Evolutionary conservation across 2,329 filamentous ascomycete genomes (phyloP).

Genomic region (Aspergillus sp.): DNA sequence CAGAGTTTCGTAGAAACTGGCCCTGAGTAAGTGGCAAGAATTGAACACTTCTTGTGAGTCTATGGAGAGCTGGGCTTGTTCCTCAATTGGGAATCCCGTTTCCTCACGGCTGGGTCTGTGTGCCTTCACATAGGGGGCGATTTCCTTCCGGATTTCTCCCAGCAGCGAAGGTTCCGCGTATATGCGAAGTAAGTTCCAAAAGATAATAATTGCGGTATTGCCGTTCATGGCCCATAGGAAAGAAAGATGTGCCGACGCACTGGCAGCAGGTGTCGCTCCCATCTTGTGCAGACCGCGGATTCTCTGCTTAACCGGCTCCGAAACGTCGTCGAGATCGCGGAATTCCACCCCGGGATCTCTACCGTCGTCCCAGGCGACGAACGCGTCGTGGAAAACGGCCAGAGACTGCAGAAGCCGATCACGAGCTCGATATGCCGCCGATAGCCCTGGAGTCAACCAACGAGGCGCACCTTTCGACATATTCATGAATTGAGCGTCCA

Average conservation of each 20-base stretch:
- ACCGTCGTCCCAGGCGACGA: slow-evolving; percentile 36
- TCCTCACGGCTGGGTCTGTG: slow-evolving; percentile 27
- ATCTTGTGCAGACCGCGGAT: slow-evolving; percentile 33
- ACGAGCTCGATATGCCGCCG: slow-evolving; percentile 41
- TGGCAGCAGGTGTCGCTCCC: slow-evolving; percentile 29
- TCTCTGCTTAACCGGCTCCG: slow-evolving; percentile 37
- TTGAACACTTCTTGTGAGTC: slow-evolving; percentile 33
- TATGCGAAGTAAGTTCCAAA: slow-evolving; percentile 45
- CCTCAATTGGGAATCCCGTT: slow-evolving; percentile 36
- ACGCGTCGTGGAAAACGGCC: slow-evolving; percentile 35
- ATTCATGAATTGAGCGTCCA: slow-evolving; percentile 48
- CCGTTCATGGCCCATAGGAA: slow-evolving; percentile 49
- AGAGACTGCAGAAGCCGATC: slow-evolving; percentile 35
- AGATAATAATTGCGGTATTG: slow-evolving; percentile 45
- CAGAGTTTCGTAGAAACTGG: slow-evolving; percentile 40
- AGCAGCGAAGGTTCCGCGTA: slow-evolving; percentile 35
- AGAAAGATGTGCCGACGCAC: slow-evolving; percentile 38
- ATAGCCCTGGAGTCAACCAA: slow-evolving; percentile 45
- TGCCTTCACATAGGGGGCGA: slow-evolving; percentile 35
- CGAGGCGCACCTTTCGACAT: slow-evolving; percentile 49
- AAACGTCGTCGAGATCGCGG: slow-evolving; percentile 43
- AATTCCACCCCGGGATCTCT: slow-evolving; percentile 37
- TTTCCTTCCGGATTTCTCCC: slow-evolving; percentile 38
- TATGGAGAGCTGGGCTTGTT: slow-evolving; percentile 37
- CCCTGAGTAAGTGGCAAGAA: slow-evolving; percentile 40